These are phyloP conservation scores for Scytalidium lignicola DNA, from an alignment of 2,329 filamentous ascomycete genomes.

Conservation along the genomic window DNA sequence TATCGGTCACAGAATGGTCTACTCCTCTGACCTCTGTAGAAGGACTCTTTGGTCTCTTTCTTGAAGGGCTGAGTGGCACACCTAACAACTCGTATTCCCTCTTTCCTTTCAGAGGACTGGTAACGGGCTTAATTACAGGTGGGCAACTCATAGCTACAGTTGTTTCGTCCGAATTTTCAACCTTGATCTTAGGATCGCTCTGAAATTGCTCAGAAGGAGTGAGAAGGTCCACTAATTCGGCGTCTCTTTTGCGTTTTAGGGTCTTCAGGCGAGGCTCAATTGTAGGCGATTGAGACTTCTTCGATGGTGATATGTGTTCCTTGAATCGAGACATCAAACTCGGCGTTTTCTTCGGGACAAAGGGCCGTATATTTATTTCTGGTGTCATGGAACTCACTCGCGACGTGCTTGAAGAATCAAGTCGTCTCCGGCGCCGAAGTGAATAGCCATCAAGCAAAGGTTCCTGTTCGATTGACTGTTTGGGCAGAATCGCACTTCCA, in stretches of 20 bases:
- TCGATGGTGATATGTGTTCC: conserved; percentile 10
- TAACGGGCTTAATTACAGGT: background rate
- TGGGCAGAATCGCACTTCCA: conserved; percentile 14
- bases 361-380: conserved; percentile 35
- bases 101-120: background rate
- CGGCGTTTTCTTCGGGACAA: conserved; percentile 21
- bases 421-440: conserved; percentile 44
- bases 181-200: conserved; percentile 9
- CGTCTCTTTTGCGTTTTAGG: conserved; percentile 19
- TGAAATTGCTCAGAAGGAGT: conserved; percentile 6
- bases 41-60: background rate
- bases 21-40: background rate
- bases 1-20: conserved; percentile 5
- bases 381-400: conserved; percentile 54
- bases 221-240: conserved; percentile 1
- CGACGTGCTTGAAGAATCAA: conserved; percentile 45
- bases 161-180: conserved; percentile 8
- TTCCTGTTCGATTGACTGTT: conserved; percentile 25
- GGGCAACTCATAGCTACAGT: background rate
- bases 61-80: background rate
- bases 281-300: conserved; percentile 14
- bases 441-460: conserved; percentile 37
- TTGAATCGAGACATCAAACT: conserved; percentile 19
- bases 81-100: background rate
- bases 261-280: conserved; percentile 11